These are phyloP conservation scores for Mucor circinelloides DNA, from an alignment of 371 early-diverging fungal species.

Conservation along the genomic window DNA sequence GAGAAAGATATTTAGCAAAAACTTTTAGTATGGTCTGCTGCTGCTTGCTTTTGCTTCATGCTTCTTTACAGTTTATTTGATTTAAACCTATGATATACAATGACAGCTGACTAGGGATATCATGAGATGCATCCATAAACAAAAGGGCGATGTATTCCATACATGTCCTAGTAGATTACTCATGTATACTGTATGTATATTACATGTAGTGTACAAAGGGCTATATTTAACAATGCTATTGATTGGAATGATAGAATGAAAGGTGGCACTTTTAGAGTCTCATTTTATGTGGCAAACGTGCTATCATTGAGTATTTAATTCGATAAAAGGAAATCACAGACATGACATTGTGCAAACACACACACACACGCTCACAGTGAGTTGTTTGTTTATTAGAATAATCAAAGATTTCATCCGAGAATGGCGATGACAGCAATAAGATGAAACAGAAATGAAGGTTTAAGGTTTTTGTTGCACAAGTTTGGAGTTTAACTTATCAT, in stretches of 20 bases:
- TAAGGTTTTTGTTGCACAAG: not conserved
- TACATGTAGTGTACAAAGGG: not conserved
- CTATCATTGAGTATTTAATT: too few species aligned
- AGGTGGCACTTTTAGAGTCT: too few species aligned
- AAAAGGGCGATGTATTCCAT: not conserved
- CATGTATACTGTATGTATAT: not conserved
- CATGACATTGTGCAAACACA: not conserved
- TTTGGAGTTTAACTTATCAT: conserved; percentile 14
- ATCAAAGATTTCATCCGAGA: not conserved
- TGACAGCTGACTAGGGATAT: conserved; percentile 4
- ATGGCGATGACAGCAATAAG: conserved; percentile 21
- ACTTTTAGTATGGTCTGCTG: conserved; percentile 28
- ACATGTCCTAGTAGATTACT: not conserved
- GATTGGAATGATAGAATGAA: not conserved
- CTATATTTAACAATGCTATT: not conserved
- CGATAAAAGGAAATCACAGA: not conserved
- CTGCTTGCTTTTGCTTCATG: conserved; percentile 13
- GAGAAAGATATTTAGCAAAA: not conserved
- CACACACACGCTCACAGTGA: not conserved
- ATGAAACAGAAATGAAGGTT: conserved; percentile 15
- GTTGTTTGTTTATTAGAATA: conserved; percentile 13
- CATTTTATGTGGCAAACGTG: too few species aligned
- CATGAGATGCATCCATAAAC: conserved; percentile 4
- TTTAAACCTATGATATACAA: conserved; percentile 13
- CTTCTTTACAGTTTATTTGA: conserved; percentile 1